These are phyloP conservation scores for Aquilaria agallochum DNA, from an alignment of 441 rosid genomes.

Conservation along the genomic window DNA sequence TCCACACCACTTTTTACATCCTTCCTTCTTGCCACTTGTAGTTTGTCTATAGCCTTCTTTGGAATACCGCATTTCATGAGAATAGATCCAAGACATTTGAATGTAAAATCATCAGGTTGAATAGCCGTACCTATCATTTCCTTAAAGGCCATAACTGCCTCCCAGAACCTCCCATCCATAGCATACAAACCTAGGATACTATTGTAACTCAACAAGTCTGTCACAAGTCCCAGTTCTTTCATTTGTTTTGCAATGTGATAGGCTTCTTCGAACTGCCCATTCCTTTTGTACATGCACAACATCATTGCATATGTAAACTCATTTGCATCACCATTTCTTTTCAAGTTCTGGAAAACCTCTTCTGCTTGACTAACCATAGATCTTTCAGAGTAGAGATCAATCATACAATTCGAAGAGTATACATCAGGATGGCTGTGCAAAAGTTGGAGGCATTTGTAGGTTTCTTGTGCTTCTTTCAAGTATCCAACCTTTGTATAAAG, in stretches of 20 bases:
- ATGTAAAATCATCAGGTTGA: conserved; percentile 55
- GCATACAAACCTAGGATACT: conserved; percentile 59
- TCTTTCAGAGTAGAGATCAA: conserved; percentile 64
- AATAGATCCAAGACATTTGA: conserved; percentile 59
- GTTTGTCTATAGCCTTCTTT: conserved; percentile 44
- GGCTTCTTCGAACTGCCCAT: conserved; percentile 67
- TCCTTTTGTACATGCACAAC: conserved; percentile 71
- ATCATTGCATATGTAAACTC: conserved; percentile 84
- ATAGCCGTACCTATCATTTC: conserved; percentile 54
- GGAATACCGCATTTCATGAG: conserved; percentile 66
- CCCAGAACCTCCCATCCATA: conserved; percentile 66
- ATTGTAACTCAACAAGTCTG: conserved; percentile 63
- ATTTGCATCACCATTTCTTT: conserved; percentile 57
- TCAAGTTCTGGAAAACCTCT: conserved; percentile 53
- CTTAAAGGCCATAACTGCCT: conserved; percentile 53
- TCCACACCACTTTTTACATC: conserved; percentile 43
- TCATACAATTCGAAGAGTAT: conserved; percentile 77
- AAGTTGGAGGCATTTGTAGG: conserved; percentile 50
- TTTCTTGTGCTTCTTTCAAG: conserved; percentile 70
- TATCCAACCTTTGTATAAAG: conserved; percentile 77
- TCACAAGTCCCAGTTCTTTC: conserved; percentile 51
- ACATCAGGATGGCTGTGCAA: conserved; percentile 38
- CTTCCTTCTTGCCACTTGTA: conserved; percentile 41
- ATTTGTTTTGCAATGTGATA: conserved; percentile 54
- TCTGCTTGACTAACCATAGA: conserved; percentile 63